Evolutionary conservation across 2,329 filamentous ascomycete genomes (phyloP).

Genomic region (Aspergillus felis): DNA sequence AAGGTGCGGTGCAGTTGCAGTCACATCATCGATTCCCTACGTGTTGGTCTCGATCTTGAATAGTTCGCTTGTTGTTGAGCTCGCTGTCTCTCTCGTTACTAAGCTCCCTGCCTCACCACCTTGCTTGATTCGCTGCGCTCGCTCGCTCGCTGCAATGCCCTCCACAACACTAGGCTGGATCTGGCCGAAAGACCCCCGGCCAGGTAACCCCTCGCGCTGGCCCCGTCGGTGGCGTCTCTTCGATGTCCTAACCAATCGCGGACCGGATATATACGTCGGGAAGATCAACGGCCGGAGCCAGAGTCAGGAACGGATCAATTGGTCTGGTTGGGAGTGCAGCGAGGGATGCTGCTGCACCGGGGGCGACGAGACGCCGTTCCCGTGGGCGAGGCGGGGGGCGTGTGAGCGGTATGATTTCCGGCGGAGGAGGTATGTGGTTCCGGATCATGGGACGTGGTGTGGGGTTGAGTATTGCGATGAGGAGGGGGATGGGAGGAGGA

Average conservation of each 20-base stretch:
- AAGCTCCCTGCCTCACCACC: too few relatives aligned
- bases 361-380: slow-evolving; percentile 15
- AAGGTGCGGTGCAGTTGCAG: too few relatives aligned
- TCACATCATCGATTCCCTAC: too few relatives aligned
- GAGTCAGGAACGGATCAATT: background rate
- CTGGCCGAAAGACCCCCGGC: slow-evolving; percentile 38
- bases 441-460: slow-evolving; percentile 28
- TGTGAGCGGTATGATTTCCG: slow-evolving; percentile 31
- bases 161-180: slow-evolving; percentile 24
- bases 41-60: too few relatives aligned
- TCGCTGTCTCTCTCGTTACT: too few relatives aligned
- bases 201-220: slow-evolving; percentile 30
- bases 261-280: slow-evolving; percentile 43
- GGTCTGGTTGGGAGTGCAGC: background rate
- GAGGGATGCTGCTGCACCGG: background rate
- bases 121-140: too few relatives aligned
- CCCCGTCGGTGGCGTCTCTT: slow-evolving; percentile 27
- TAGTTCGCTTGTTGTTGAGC: too few relatives aligned
- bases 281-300: slow-evolving; percentile 8
- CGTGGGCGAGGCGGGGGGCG: slow-evolving; percentile 16
- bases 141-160: background rate
- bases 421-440: slow-evolving; percentile 26
- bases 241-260: slow-evolving; percentile 37
- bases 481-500: background rate
- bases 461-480: slow-evolving; percentile 25